Conservation (phyloP, 2,329 filamentous ascomycete genomes). For the Alternaria infectoria region DNA sequence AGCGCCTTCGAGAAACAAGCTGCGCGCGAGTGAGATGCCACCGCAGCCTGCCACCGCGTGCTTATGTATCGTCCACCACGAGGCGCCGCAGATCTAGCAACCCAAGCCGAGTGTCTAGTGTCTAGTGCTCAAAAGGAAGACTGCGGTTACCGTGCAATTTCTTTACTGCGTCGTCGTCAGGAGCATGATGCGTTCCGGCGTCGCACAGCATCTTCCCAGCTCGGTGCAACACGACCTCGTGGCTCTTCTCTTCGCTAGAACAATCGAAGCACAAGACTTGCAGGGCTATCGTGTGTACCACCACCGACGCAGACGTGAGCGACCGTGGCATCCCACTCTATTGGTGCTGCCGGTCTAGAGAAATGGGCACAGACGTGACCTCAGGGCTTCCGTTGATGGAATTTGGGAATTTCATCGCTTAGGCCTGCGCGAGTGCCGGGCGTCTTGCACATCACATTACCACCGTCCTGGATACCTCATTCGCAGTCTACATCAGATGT, state of each 20-base stretch:
- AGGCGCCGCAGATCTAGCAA: constrained; percentile 1
- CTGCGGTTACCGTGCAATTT: constrained; percentile 1
- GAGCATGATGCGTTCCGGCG: not conserved
- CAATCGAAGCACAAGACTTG: not conserved
- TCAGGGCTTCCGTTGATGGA: constrained; percentile 38
- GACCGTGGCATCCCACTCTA: not conserved
- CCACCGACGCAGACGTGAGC: not conserved
- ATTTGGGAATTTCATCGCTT: constrained; percentile 30
- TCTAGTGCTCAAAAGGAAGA: not conserved
- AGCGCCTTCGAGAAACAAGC: constrained; percentile 30
- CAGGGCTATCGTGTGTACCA: constrained; percentile 3
- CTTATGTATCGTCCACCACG: not conserved
- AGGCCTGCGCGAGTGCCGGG: constrained; percentile 22
- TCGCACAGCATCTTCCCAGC: not conserved
- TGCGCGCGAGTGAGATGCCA: constrained; percentile 27
- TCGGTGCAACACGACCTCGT: constrained; percentile 21
- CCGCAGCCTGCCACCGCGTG: constrained; percentile 9
- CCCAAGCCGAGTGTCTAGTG: not conserved
- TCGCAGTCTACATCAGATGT: not conserved
- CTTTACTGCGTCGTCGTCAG: constrained; percentile 5
- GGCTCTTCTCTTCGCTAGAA: constrained; percentile 13
- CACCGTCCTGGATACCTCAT: constrained; percentile 34
- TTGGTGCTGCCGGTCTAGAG: constrained; percentile 4
- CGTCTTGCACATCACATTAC: constrained; percentile 35
- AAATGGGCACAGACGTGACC: constrained; percentile 22